Conservation (phyloP, 2,329 filamentous ascomycete species). For the Hirsutella minnesotensis region DNA sequence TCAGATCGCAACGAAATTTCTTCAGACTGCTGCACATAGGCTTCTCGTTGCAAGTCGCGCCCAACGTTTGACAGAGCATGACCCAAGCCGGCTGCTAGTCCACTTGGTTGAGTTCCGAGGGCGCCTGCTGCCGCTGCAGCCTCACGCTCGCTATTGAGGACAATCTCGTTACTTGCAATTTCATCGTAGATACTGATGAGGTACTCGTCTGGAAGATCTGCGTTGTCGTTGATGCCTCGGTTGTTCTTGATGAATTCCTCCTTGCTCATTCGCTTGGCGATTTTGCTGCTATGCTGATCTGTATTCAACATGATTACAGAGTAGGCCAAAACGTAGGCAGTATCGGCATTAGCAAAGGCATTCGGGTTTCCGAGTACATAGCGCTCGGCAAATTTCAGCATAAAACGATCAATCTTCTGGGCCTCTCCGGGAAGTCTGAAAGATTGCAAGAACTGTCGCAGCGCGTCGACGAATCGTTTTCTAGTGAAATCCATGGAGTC, state of each 20-base stretch:
- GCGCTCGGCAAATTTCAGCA: conserved; percentile 96
- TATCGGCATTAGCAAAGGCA: conserved; percentile 95
- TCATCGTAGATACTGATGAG: conserved; percentile 83
- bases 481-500: conserved; percentile 90
- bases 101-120: conserved; percentile 44
- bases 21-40: conserved; percentile 88
- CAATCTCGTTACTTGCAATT: conserved; percentile 83
- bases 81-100: conserved; percentile 71
- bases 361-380: conserved; percentile 94
- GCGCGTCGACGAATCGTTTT: conserved; percentile 81
- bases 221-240: conserved; percentile 91
- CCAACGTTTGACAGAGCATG: conserved; percentile 87
- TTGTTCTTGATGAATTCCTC: conserved; percentile 99
- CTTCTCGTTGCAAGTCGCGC: conserved; percentile 82
- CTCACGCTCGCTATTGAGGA: conserved; percentile 83
- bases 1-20: conserved; percentile 66
- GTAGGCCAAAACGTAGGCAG: conserved; percentile 89
- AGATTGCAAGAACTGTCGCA: conserved; percentile 84
- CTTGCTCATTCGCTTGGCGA: conserved; percentile 78
- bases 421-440: conserved; percentile 93
- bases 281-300: conserved; percentile 82
- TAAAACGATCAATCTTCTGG: conserved; percentile 98
- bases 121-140: conserved; percentile 71
- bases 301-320: conserved; percentile 96
- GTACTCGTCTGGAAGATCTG: conserved; percentile 88